These are phyloP conservation scores for Seiridium cupressi DNA, from an alignment of 2,329 filamentous ascomycete genomes.

Conservation along the genomic window DNA sequence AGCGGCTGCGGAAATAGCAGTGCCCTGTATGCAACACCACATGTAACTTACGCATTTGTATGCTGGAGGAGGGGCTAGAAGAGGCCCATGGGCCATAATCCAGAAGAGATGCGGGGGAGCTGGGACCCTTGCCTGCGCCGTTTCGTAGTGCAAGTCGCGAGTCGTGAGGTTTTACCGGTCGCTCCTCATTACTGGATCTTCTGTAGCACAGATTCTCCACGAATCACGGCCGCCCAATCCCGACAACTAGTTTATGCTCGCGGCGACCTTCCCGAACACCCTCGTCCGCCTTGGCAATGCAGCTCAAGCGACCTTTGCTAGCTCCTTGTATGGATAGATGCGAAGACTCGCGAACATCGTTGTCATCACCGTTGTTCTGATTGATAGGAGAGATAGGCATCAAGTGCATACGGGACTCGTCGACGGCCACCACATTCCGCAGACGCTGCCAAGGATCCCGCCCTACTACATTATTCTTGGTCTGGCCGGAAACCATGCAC, in stretches of 20 bases:
- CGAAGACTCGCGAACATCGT: background rate
- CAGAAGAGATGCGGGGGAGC: background rate
- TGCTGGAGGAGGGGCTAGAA: background rate
- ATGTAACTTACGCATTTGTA: too few species aligned
- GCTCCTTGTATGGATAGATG: background rate
- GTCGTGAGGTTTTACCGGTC: conserved; percentile 4
- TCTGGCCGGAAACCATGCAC: too few species aligned
- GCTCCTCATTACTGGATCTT: conserved; percentile 9
- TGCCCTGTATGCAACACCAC: background rate
- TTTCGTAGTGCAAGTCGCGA: conserved; percentile 1
- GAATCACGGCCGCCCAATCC: background rate
- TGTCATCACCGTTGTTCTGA: background rate
- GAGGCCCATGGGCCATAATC: background rate
- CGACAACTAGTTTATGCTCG: background rate
- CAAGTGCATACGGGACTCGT: background rate
- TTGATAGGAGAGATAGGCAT: background rate
- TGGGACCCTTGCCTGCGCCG: background rate
- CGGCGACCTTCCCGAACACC: conserved; percentile 6
- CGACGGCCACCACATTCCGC: background rate
- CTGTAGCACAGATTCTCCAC: conserved; percentile 3
- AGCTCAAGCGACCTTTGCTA: background rate
- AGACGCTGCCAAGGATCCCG: background rate
- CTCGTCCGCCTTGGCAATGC: background rate
- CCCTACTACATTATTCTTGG: background rate
- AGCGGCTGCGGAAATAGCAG: background rate